Evolutionary conservation across 305 asterid species (phyloP).

Genomic region (Fraxinus baroniana): DNA sequence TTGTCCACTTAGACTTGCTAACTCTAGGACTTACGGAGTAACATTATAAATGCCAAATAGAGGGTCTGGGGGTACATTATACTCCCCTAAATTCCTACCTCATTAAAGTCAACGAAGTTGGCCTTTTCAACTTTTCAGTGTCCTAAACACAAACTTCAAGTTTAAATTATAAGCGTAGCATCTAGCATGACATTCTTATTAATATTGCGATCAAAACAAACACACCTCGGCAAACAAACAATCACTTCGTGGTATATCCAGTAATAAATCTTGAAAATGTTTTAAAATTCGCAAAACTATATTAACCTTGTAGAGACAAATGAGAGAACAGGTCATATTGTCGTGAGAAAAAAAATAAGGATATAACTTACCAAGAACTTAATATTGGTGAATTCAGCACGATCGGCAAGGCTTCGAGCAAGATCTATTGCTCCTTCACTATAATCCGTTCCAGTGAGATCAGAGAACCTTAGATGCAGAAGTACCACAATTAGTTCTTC

Average conservation of each 20-base stretch:
- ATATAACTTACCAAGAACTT: conserved; percentile 60
- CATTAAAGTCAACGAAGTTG: not conserved
- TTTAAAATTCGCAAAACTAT: not conserved
- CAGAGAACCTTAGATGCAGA: conserved; percentile 65
- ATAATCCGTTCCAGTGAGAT: conserved; percentile 96
- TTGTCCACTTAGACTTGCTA: not conserved
- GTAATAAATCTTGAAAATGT: not conserved
- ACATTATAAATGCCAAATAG: not conserved
- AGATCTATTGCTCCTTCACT: conserved; percentile 91
- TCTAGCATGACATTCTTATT: not conserved
- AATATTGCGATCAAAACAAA: conserved; percentile 3
- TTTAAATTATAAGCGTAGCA: not conserved
- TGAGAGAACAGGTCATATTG: not conserved
- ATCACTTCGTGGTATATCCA: not conserved
- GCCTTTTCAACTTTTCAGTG: not conserved
- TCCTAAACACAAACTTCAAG: not conserved
- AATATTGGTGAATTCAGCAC: conserved; percentile 75
- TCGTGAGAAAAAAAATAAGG: not conserved
- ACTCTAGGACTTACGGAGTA: not conserved
- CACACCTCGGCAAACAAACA: not conserved
- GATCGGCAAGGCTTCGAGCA: conserved; percentile 82
- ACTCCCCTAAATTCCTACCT: not conserved
- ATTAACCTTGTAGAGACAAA: not conserved
- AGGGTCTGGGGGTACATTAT: not conserved
- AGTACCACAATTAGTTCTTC: conserved; percentile 19